Base-by-base conservation (phyloP, 148 eudicot species). In the Dysphania ambrosioides region DNA sequence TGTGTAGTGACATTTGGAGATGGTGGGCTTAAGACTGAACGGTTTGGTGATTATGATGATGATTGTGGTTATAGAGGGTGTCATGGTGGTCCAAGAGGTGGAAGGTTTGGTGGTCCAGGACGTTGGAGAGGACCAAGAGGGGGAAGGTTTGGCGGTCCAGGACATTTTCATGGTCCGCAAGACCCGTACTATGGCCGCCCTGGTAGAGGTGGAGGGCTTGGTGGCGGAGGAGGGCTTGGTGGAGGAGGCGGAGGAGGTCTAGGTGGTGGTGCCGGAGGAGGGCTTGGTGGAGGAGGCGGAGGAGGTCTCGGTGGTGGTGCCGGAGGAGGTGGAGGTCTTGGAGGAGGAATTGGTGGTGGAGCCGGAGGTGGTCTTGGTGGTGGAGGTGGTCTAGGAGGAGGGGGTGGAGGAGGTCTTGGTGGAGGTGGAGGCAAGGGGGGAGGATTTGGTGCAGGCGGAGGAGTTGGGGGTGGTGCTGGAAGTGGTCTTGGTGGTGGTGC, bases 41-140 rank as follows among this genome's bases (percentile, higher is more conserved):
- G 60, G 40, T 80, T 8, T 71, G 76, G 62, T 35, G 83, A 80
- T 68, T 76, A 68, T 35, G 83, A 80, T 68, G 79, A 72, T 5
- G 79, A 71, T 44, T 80, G 83, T 72, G 79, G 79, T 9, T 71
- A 7, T 76, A 76, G 82, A 71, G 72, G 82, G 4, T 75, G 83
- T 35, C 27, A 66, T 42, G 68, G 60, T 40, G 72, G 67, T 65
- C 74, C 55, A 26, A 75, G 71, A 64, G 71, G 71, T 40, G 71
- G 75, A 9, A 40, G 57, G 10, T 75, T 35, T 61, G 75, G 74
- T 4, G 66, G 75, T 11, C 82, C 70, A 0, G 58, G 78, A 47
- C 69, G 65, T 19, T 79, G 68, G 51, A 77, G 81, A 10, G 73
- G 78, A 4, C 82, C 78, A 0, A 68, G 73, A 62, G 75, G 79